Evolutionary conservation across 2,329 filamentous ascomycete species (phyloP).

Genomic region (Annulohypoxylon truncatum): DNA sequence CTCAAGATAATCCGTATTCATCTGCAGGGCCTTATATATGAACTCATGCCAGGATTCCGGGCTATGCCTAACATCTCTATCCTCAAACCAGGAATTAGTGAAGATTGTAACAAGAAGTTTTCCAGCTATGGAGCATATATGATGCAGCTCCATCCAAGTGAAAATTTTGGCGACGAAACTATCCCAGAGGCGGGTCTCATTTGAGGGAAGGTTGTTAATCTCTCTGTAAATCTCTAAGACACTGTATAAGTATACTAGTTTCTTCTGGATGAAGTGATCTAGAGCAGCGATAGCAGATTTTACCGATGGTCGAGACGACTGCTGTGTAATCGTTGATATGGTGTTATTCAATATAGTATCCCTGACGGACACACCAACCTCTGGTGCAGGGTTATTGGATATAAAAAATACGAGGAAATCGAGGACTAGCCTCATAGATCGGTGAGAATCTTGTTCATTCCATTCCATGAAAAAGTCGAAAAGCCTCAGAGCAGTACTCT

Average conservation of each 20-base stretch:
- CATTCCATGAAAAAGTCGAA: conserved; percentile 74
- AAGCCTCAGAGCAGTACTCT: conserved; percentile 60
- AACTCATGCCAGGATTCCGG: conserved; percentile 66
- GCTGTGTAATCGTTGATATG: conserved; percentile 68
- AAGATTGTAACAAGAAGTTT: conserved; percentile 71
- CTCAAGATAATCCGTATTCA: conserved; percentile 66
- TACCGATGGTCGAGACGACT: conserved; percentile 71
- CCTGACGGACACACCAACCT: conserved; percentile 56
- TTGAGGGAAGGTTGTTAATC: conserved; percentile 44
- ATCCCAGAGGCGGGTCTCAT: conserved; percentile 59
- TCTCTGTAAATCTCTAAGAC: conserved; percentile 57
- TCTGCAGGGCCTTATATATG: conserved; percentile 63
- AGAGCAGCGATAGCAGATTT: conserved; percentile 77
- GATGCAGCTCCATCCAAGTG: conserved; percentile 66
- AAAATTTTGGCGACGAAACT: conserved; percentile 62
- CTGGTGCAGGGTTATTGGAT: conserved; percentile 59
- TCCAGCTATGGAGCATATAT: conserved; percentile 69
- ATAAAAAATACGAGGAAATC: conserved; percentile 67
- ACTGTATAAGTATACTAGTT: conserved; percentile 62
- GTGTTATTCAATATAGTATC: conserved; percentile 62
- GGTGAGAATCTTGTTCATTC: conserved; percentile 73
- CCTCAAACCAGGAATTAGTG: conserved; percentile 55
- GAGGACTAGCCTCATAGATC: conserved; percentile 71
- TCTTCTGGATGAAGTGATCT: conserved; percentile 73
- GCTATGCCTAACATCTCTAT: conserved; percentile 50